A percentile compares a stretch with the other conserved stretches of the same genome.
Evolutionary conservation across 2,329 filamentous ascomycete genomes (phyloP).

Genomic region (Pseudogymnoascus sp.): DNA sequence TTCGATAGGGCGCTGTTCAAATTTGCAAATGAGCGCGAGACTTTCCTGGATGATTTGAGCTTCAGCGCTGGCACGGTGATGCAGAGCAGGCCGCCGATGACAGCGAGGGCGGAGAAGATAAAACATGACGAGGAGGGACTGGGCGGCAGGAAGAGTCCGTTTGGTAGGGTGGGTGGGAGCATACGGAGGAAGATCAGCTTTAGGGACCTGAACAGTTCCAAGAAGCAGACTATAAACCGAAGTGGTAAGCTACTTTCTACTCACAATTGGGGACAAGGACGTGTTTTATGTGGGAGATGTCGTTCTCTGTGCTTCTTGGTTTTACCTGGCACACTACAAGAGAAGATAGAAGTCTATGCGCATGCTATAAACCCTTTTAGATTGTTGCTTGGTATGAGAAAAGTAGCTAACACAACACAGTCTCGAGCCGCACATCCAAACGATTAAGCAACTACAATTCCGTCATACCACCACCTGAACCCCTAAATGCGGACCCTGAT

Average conservation of each 20-base stretch:
- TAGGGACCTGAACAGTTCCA: slow-evolving; percentile 89
- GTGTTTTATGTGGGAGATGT: background rate
- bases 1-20: slow-evolving; percentile 90
- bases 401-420: slow-evolving; percentile 31
- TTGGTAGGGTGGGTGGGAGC: slow-evolving; percentile 59
- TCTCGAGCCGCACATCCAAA: slow-evolving; percentile 71
- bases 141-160: slow-evolving; percentile 35
- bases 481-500: slow-evolving; percentile 76
- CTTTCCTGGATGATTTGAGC: slow-evolving; percentile 84
- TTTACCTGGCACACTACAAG: background rate
- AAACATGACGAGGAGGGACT: slow-evolving; percentile 58
- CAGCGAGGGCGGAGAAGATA: slow-evolving; percentile 75
- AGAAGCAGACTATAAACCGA: slow-evolving; percentile 71
- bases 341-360: background rate
- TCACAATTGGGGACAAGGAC: background rate
- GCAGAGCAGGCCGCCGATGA: slow-evolving; percentile 59
- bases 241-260: slow-evolving; percentile 49
- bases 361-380: background rate
- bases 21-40: slow-evolving; percentile 90
- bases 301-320: background rate
- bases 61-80: slow-evolving; percentile 73
- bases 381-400: background rate
- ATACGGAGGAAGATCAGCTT: slow-evolving; percentile 88
- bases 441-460: slow-evolving; percentile 96
- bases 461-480: slow-evolving; percentile 88